Conservation (phyloP, 2,329 filamentous ascomycete genomes). For the Aspergillus fischeri region DNA sequence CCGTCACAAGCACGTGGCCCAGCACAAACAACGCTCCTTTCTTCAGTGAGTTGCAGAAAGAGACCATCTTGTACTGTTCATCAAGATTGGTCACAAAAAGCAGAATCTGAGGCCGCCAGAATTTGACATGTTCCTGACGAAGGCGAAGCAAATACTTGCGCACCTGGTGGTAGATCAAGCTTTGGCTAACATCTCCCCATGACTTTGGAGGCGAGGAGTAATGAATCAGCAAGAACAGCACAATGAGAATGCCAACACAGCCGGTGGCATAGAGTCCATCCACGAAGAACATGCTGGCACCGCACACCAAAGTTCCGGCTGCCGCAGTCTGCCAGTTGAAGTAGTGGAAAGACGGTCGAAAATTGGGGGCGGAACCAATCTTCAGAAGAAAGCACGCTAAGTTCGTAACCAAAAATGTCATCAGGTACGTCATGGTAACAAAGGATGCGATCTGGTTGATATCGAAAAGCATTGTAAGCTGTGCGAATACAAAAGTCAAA, state of each 20-base stretch:
- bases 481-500: conserved; percentile 69
- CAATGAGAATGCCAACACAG: conserved; percentile 67
- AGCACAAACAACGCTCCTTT: conserved; percentile 82
- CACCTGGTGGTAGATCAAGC: conserved; percentile 82
- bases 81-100: conserved; percentile 78
- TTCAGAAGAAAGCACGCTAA: conserved; percentile 82
- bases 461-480: conserved; percentile 75
- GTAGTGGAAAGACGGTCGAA: conserved; percentile 81
- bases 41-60: conserved; percentile 88
- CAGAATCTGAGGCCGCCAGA: conserved; percentile 85
- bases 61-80: conserved; percentile 76
- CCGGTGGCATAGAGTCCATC: conserved; percentile 74
- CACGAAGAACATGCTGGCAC: conserved; percentile 83
- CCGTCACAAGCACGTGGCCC: conserved; percentile 81
- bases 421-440: conserved; percentile 87
- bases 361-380: conserved; percentile 83
- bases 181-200: conserved; percentile 88
- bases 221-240: conserved; percentile 81
- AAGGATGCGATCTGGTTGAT: conserved; percentile 86
- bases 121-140: conserved; percentile 85
- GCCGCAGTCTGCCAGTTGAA: conserved; percentile 83
- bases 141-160: conserved; percentile 82
- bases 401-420: conserved; percentile 89
- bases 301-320: conserved; percentile 69
- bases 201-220: conserved; percentile 80